Conservation (phyloP, 108 stramenopile genomes). For the Schizochytrium sp. region DNA sequence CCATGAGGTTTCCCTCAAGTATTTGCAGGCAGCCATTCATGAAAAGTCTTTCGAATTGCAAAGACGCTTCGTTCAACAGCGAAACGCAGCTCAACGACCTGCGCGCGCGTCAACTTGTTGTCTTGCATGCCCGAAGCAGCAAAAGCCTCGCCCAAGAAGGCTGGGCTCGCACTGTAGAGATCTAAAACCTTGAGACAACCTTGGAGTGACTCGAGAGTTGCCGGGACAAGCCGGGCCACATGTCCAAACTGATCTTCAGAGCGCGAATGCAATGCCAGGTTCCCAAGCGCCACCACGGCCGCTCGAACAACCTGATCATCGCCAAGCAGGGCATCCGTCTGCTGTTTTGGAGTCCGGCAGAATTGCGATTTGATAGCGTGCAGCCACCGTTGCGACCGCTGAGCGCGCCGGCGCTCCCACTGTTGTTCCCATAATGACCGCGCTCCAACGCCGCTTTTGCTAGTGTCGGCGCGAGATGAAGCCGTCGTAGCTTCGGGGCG, state of each 20-base stretch:
- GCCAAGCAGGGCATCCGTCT: background rate
- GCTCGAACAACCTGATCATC: background rate
- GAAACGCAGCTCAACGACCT: background rate
- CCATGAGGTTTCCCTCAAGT: too few species aligned
- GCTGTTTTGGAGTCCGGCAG: background rate
- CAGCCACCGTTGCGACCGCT: background rate
- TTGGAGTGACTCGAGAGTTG: background rate
- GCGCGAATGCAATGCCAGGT: background rate
- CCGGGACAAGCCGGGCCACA: background rate
- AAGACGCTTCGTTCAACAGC: background rate
- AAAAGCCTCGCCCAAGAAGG: background rate
- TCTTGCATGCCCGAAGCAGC: background rate
- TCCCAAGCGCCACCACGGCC: constrained; percentile 10
- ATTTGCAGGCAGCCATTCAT: background rate
- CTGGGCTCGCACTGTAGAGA: background rate
- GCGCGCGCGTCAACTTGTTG: background rate
- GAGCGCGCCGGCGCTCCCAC: background rate
- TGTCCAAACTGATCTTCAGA: background rate
- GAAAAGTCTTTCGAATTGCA: background rate
- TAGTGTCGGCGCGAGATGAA: background rate
- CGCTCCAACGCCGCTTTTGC: background rate
- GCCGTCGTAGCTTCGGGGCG: background rate
- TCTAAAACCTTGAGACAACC: background rate
- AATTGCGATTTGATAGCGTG: background rate
- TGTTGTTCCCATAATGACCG: background rate